These are phyloP conservation scores for Microbotryum saponariae DNA, from an alignment of 1,284 basidiomycete genomes.

Conservation along the genomic window DNA sequence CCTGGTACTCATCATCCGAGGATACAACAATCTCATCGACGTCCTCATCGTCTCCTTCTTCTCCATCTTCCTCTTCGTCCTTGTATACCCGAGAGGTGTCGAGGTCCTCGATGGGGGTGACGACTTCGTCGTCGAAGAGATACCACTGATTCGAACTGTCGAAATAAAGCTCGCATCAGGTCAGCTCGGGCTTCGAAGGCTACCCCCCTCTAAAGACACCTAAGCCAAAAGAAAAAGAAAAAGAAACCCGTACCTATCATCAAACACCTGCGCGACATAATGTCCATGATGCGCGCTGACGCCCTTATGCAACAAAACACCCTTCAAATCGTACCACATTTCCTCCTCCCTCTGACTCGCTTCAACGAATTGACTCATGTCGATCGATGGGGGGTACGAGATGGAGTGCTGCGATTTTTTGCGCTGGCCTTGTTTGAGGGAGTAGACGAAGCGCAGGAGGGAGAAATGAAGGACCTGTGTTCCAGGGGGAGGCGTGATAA, in stretches of 20 bases:
- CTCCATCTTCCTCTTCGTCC: constrained; percentile 31
- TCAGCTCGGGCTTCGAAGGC: constrained; percentile 13
- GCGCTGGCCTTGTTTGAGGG: constrained; percentile 43
- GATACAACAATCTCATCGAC: background rate
- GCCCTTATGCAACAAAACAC: constrained; percentile 76
- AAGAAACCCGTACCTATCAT: constrained; percentile 54
- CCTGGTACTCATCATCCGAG: constrained; percentile 23
- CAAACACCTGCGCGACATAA: constrained; percentile 80
- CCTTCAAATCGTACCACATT: constrained; percentile 65
- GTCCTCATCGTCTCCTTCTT: constrained; percentile 12
- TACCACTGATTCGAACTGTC: constrained; percentile 68
- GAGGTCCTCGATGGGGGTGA: constrained; percentile 30
- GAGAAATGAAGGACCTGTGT: constrained; percentile 63
- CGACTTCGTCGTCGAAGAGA: constrained; percentile 72
- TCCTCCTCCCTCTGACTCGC: constrained; percentile 16
- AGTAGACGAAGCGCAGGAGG: constrained; percentile 78
- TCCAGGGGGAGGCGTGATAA: background rate
- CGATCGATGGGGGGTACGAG: constrained; percentile 61
- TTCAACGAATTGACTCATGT: constrained; percentile 60
- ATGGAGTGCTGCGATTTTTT: constrained; percentile 75
- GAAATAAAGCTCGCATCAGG: constrained; percentile 1
- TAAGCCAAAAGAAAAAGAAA: constrained; percentile 11
- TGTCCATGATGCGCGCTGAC: constrained; percentile 82
- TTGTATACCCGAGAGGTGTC: constrained; percentile 28
- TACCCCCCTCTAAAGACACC: constrained; percentile 5